Evolutionary conservation across 169 alveolate genomes (phyloP).

Genomic region (Pseudocohnilembus persalinus): DNA sequence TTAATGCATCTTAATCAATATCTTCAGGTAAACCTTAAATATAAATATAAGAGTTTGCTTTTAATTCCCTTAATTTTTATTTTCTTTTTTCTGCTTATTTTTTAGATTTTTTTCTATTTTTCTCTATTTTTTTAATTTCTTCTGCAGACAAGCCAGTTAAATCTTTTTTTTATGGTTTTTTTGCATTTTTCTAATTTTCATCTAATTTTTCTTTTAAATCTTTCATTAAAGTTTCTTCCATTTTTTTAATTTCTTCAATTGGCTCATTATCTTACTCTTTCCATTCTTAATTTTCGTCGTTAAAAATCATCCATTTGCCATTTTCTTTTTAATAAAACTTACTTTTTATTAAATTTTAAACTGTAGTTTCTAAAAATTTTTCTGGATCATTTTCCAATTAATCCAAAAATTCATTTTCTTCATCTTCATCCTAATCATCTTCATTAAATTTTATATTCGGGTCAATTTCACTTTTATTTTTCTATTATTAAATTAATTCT

Average conservation of each 20-base stretch:
- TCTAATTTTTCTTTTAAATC: neutral
- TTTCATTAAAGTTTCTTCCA: neutral
- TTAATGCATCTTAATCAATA: conserved; percentile 68
- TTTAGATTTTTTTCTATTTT: conserved; percentile 54
- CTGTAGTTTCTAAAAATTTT: conserved; percentile 24
- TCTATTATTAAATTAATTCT: too few relatives aligned
- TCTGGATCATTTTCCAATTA: conserved; percentile 12
- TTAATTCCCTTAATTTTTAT: conserved; percentile 61
- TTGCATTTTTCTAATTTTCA: neutral
- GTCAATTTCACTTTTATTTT: neutral
- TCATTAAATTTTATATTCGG: conserved; percentile 35
- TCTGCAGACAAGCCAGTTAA: conserved; percentile 30
- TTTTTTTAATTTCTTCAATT: conserved; percentile 5
- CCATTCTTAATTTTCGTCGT: conserved; percentile 18
- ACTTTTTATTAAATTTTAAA: conserved; percentile 12
- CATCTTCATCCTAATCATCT: conserved; percentile 41
- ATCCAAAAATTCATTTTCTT: conserved; percentile 16
- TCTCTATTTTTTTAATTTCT: conserved; percentile 34
- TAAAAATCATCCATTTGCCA: conserved; percentile 2
- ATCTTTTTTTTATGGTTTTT: neutral
- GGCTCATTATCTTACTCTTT: neutral
- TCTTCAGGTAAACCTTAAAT: conserved; percentile 80
- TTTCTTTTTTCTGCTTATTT: conserved; percentile 55
- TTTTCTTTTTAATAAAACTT: conserved; percentile 17
- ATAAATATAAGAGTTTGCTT: conserved; percentile 73